Base-by-base conservation (phyloP, 1,284 basidiomycete genomes). In the Sanghuangporus sanghuang region DNA sequence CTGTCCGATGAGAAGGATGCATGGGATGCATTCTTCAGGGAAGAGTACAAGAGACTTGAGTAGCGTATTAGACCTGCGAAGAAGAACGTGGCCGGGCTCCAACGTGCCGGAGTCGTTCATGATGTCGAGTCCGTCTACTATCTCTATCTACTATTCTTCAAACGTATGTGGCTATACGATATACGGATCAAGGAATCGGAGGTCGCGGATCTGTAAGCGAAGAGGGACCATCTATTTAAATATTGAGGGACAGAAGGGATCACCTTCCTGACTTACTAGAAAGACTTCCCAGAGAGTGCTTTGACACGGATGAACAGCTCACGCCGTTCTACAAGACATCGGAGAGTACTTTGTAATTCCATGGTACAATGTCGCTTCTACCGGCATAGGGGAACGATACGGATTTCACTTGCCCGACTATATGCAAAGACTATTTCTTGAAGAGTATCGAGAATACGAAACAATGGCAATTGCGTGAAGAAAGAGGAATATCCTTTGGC, bases 121-220 rank as follows among this genome's bases (percentile, higher is more conserved):
- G 54, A 56, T 8, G 54, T 35, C 32, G 54, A 56, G 54, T 56
- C 54, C 16, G 54, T 56, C 32, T 56, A 21, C 23, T 56, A 56
- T 23, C 35, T 56, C 27, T 39, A 16, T n/a, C 14, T 38, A n/a
- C n/a, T 38, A 9, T 38, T 38, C n/a, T 56, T 56, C 36, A 27
- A 35, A 2, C 32, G 27, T 16, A 56, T 56, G 54, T 35, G 16
- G 52, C 52, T 18, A 1, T 18, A 18, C 6, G 44, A 46, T 18
- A 46, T 8, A 18, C 44, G 14, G 6, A 4, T 46, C 11, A 18
- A 46, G 16, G 14, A 46, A 16, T 16, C 44, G 44, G 44, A 46
- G 21, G 14, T 6, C 16, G 14, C 16, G 44, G 16, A n/a, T 46
- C 8, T 46, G 44, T 4, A 11, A 46, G 21, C 21, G 11, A 46